Percentiles rank a stretch among this genome's conserved stretches.
Evolutionary conservation across 2,329 filamentous ascomycete genomes (phyloP).

Genomic region (Triangularia verruculosa): DNA sequence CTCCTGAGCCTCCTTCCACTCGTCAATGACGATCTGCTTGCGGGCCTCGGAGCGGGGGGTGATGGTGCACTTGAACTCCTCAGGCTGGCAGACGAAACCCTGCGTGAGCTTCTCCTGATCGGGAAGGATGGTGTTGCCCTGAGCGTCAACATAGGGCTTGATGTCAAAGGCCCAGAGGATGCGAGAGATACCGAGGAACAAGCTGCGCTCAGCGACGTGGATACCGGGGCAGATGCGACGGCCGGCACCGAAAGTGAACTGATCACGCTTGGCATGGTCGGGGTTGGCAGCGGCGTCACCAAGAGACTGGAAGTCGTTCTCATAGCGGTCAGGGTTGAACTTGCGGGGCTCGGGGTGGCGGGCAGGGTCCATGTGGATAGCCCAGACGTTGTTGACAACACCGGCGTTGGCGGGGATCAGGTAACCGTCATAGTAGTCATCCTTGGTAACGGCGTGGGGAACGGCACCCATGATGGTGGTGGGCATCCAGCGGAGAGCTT

Average conservation of each 20-base stretch:
- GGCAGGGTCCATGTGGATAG: slow-evolving; percentile 45
- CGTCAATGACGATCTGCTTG: slow-evolving; percentile 29
- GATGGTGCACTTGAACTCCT: slow-evolving; percentile 37
- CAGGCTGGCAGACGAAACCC: slow-evolving; percentile 44
- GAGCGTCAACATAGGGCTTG: slow-evolving; percentile 25
- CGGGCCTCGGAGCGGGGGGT: slow-evolving; percentile 33
- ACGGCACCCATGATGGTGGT: slow-evolving; percentile 37
- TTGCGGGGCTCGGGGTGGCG: slow-evolving; percentile 39
- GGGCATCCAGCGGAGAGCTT: slow-evolving; percentile 46
- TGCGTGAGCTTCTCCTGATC: slow-evolving; percentile 40
- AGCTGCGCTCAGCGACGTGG: slow-evolving; percentile 48
- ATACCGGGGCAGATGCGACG: slow-evolving; percentile 57
- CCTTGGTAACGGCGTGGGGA: slow-evolving; percentile 42
- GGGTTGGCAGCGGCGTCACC: slow-evolving; percentile 31
- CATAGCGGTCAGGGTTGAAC: slow-evolving; percentile 44
- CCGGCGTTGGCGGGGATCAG: slow-evolving; percentile 45
- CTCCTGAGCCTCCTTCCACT: slow-evolving; percentile 26
- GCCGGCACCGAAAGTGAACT: slow-evolving; percentile 55
- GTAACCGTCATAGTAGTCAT: slow-evolving; percentile 44
- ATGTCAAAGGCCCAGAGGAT: slow-evolving; percentile 46
- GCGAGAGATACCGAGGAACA: slow-evolving; percentile 47
- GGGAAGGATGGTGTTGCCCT: slow-evolving; percentile 36
- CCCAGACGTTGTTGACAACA: slow-evolving; percentile 45
- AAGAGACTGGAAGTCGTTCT: slow-evolving; percentile 27
- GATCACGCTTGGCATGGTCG: slow-evolving; percentile 42